These are phyloP conservation scores for Alternaria arbusti DNA, from an alignment of 2,329 filamentous ascomycete species.

Conservation along the genomic window DNA sequence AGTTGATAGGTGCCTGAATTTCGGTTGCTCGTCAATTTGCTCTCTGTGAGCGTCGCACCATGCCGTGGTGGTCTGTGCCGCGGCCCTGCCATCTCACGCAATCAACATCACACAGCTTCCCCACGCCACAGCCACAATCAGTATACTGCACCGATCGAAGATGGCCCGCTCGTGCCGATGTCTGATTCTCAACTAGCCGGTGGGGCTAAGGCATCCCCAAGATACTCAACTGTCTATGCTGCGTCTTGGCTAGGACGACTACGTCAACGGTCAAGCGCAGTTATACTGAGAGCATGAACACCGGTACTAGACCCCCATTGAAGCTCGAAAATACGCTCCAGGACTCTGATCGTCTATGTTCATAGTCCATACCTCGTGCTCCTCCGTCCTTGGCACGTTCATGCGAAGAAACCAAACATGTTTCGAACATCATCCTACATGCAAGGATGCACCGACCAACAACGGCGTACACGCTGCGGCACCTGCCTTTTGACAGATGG, in stretches of 20 bases:
- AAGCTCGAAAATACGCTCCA: not conserved
- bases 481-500: not conserved
- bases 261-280: not conserved
- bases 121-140: not conserved
- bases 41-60: slow-evolving; percentile 24
- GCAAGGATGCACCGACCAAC: slow-evolving; percentile 18
- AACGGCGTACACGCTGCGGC: not conserved
- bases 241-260: too few species aligned
- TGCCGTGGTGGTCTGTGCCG: slow-evolving; percentile 30
- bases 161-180: not conserved
- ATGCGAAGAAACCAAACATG: slow-evolving; percentile 36
- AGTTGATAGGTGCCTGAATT: slow-evolving; percentile 23
- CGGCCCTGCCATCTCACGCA: slow-evolving; percentile 26
- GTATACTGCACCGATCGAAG: not conserved
- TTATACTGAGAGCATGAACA: too few species aligned
- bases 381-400: slow-evolving; percentile 3
- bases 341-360: not conserved
- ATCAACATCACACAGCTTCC: not conserved
- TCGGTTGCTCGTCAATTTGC: slow-evolving; percentile 25
- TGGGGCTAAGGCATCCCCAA: too few species aligned
- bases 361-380: not conserved
- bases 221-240: not conserved
- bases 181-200: not conserved
- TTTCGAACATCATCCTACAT: slow-evolving; percentile 25
- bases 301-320: rapidly evolving